phyloP scores from a whole-genome alignment of 805 yeast genomes.

The Candida odintsovae region DNA sequence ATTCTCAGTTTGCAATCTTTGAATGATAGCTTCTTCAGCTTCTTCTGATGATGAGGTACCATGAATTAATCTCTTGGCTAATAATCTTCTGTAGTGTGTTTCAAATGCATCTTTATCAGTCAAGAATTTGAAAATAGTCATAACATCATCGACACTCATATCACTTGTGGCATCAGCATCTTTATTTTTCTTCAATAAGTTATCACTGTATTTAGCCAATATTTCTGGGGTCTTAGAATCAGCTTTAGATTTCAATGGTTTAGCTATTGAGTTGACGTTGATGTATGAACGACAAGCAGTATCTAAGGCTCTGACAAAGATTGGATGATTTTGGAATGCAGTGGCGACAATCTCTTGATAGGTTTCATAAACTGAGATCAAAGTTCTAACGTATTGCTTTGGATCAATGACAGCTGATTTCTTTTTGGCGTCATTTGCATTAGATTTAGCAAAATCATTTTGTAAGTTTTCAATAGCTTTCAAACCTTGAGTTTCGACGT shows the following conservation, averaged over 20 bases:
- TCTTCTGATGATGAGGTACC: slow-evolving; percentile 79
- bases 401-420: slow-evolving; percentile 45
- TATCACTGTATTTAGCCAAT: slow-evolving; percentile 84
- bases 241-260: slow-evolving; percentile 30
- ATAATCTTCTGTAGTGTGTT: slow-evolving; percentile 79
- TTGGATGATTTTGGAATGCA: slow-evolving; percentile 69
- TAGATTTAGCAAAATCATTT: slow-evolving; percentile 22
- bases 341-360: slow-evolving; percentile 58
- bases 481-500: slow-evolving; percentile 62
- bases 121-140: slow-evolving; percentile 80
- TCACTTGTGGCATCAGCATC: slow-evolving; percentile 61
- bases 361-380: slow-evolving; percentile 63
- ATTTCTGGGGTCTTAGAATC: slow-evolving; percentile 86
- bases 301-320: slow-evolving; percentile 83
- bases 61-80: slow-evolving; percentile 85
- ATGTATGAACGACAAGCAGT: slow-evolving; percentile 82
- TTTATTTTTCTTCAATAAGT: slow-evolving; percentile 68
- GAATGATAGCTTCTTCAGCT: slow-evolving; percentile 77
- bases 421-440: slow-evolving; percentile 25
- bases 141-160: slow-evolving; percentile 77
- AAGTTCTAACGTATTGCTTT: slow-evolving; percentile 69
- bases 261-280: slow-evolving; percentile 76
- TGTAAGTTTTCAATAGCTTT: slow-evolving; percentile 54
- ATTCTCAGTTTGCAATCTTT: slow-evolving; percentile 81
- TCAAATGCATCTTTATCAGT: slow-evolving; percentile 96